A percentile compares a stretch with the other conserved stretches of the same genome.
phyloP scores from a whole-genome alignment of 2,329 filamentous ascomycete genomes.

The Herpomyces periplanetae region DNA sequence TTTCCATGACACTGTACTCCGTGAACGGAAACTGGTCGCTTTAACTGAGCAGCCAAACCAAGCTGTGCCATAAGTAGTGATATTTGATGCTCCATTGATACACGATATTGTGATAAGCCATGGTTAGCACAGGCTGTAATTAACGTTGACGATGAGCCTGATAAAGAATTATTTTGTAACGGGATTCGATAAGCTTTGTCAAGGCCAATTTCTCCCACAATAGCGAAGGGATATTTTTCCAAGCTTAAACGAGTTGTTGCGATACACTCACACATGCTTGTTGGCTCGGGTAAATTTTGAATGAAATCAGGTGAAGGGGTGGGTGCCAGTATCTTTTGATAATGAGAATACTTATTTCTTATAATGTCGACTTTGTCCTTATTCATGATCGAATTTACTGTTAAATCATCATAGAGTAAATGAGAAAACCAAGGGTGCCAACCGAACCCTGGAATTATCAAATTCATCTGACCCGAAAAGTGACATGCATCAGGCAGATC shows the following conservation, averaged over 20 bases:
- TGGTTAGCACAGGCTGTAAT: slow-evolving; percentile 30
- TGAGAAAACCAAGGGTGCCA: slow-evolving; percentile 67
- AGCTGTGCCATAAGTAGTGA: slow-evolving; percentile 24
- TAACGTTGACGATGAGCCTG: slow-evolving; percentile 6
- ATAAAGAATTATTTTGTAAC: slow-evolving; percentile 10
- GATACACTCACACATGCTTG: slow-evolving; percentile 17
- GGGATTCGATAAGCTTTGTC: slow-evolving; percentile 41
- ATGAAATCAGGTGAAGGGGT: slow-evolving; percentile 14
- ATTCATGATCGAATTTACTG: slow-evolving; percentile 4
- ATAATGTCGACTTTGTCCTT: slow-evolving; percentile 7
- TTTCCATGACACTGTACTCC: slow-evolving; percentile 37
- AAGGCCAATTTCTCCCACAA: slow-evolving; percentile 37
- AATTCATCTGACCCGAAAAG: too few species aligned
- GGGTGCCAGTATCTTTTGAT: slow-evolving; percentile 20
- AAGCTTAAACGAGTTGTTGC: slow-evolving; percentile 16
- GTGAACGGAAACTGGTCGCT: slow-evolving; percentile 24
- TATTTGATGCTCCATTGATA: slow-evolving; percentile 26
- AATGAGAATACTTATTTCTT: slow-evolving; percentile 16
- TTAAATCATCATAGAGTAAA: slow-evolving; percentile 22
- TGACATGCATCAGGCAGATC: too few species aligned
- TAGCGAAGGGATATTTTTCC: slow-evolving; percentile 16
- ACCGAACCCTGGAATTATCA: slow-evolving; percentile 34
- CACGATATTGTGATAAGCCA: slow-evolving; percentile 22
- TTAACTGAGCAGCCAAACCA: slow-evolving; percentile 23
- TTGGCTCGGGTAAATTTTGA: slow-evolving; percentile 16